phyloP scores from a whole-genome alignment of 306 rosid genomes.

The Abrus pulchellus region DNA sequence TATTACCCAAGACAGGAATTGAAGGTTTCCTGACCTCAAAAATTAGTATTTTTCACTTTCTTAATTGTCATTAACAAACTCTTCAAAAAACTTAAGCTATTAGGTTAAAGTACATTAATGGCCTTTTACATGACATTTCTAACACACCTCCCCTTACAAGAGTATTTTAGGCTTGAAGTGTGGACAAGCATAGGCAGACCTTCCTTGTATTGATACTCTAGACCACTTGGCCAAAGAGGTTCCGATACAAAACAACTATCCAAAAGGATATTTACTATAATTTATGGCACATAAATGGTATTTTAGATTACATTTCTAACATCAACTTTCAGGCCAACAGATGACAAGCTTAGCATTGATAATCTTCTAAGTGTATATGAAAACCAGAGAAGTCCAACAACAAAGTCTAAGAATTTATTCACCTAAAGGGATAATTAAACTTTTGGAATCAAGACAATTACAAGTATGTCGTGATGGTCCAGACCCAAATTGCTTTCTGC shows the following conservation, averaged over 20 bases:
- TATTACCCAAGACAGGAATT: background rate
- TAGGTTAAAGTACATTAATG: background rate
- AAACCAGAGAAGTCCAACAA: constrained; percentile 20
- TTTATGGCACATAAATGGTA: background rate
- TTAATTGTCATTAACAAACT: constrained; percentile 15
- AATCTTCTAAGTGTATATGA: constrained; percentile 7
- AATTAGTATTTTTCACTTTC: background rate
- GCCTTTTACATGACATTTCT: background rate
- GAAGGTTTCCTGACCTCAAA: constrained; percentile 16
- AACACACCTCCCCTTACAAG: background rate
- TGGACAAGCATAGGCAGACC: constrained; percentile 3
- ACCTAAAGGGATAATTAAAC: background rate
- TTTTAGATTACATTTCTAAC: constrained; percentile 2
- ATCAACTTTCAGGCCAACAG: constrained; percentile 1
- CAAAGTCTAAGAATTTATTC: background rate
- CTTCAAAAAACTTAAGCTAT: constrained; percentile 5
- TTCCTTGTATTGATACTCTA: background rate
- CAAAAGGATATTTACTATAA: background rate
- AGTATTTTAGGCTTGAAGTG: background rate
- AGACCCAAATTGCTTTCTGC: constrained; percentile 16
- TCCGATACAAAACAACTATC: background rate
- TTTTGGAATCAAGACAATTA: background rate
- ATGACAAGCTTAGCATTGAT: background rate
- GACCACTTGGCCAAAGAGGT: background rate
- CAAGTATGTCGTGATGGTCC: background rate